These are phyloP conservation scores for Cystobasidium tubakii DNA, from an alignment of 768 basidiomycete species.

Conservation along the genomic window DNA sequence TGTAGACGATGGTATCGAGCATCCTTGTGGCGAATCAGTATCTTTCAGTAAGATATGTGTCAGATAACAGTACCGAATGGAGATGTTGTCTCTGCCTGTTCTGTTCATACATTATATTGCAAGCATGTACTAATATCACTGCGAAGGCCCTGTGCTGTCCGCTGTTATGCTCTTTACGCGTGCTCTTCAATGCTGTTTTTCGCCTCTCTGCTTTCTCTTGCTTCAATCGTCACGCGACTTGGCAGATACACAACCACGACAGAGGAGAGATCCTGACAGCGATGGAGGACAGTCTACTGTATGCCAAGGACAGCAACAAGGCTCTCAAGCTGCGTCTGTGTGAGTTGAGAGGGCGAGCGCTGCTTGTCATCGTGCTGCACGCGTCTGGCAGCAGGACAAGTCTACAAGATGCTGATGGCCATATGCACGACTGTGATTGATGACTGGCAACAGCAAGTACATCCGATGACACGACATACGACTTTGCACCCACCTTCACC, in stretches of 20 bases:
- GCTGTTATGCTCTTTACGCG: background rate
- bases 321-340: slow-evolving; percentile 70
- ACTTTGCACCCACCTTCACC: slow-evolving; percentile 82
- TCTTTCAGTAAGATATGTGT: too few relatives aligned
- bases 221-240: background rate
- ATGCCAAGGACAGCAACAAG: slow-evolving; percentile 65
- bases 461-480: slow-evolving; percentile 55
- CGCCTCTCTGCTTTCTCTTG: background rate
- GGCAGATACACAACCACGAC: background rate
- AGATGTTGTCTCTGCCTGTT: too few relatives aligned
- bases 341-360: too few relatives aligned
- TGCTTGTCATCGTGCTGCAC: background rate
- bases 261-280: background rate
- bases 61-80: too few relatives aligned
- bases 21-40: background rate
- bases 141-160: too few relatives aligned
- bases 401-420: slow-evolving; percentile 29
- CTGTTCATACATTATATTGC: too few relatives aligned
- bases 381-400: background rate
- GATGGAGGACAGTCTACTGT: slow-evolving; percentile 21
- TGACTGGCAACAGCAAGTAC: slow-evolving; percentile 53
- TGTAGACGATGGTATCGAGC: background rate
- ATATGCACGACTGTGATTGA: too few relatives aligned
- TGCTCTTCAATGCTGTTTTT: background rate
- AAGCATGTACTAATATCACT: too few relatives aligned